Evolutionary conservation across 345 rosid genomes (phyloP), one percentile per base, ranked within the genome.

Genomic region (Camelina sativa): DNA sequence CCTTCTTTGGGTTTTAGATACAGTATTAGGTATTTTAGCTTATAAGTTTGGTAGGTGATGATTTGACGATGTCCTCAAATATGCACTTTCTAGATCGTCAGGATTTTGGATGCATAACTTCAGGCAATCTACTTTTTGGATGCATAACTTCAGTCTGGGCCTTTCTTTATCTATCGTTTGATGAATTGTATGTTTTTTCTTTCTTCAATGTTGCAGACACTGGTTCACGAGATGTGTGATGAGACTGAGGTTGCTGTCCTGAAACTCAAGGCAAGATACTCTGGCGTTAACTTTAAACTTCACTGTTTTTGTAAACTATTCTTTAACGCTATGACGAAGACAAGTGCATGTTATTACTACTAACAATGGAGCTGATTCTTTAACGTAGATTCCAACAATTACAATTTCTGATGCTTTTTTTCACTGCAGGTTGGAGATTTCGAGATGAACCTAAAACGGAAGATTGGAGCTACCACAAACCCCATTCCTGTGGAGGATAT

Each of bases 241-340:
- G 93, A 95, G 87, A 95, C 99, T 20, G 88, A 95, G 78, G 70
- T 95, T 71, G 97, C 97, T 35, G 99, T 90, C 75, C 86, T 95
- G 65, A 75, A 91, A 86, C 61, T 95, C 65, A 95, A 95, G 97
- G 99, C 93, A 80, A 77, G 60, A 62, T 46, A 69, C 69, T 60
- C 11, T 41, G 9, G 8, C 55, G 65, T 20, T 38, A 35, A 12
- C 35, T 6, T 32, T 63, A 23, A 28, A 67, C 67, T 75, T 75
- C 2, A 23, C n/a, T 37, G 62, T 38, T 48, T 7, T 47, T 22
- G 3, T 4, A 17, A 57, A 2, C 15, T 68, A 60, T 52, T 34
- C 15, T 37, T 40, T 47, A 35, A 22, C 12, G 6, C 19, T 13
- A 44, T 20, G 34, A 19, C 10, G 66, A 75, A 67, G 15, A 72